These are phyloP conservation scores for Backusella circina DNA, from an alignment of 192 early-diverging fungal genomes.

Conservation along the genomic window DNA sequence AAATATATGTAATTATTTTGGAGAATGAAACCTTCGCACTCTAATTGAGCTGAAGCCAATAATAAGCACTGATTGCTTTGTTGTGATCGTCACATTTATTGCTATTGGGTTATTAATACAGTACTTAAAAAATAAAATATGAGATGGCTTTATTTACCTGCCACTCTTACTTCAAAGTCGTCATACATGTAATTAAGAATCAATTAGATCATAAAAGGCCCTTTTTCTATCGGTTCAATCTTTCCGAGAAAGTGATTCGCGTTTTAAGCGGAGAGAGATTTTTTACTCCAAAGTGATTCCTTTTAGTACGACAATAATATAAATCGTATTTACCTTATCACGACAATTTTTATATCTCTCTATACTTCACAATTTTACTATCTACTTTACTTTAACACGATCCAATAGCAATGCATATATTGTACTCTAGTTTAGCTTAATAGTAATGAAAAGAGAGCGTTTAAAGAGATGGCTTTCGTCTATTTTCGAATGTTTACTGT, in stretches of 20 bases:
- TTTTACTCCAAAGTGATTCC: neutral
- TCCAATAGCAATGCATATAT: neutral
- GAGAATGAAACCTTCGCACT: neutral
- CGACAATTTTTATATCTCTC: neutral
- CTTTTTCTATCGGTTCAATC: neutral
- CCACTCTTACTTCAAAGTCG: neutral
- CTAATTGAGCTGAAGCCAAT: neutral
- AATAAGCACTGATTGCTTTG: neutral
- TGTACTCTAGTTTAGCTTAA: neutral
- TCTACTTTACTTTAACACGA: neutral
- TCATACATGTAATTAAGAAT: neutral
- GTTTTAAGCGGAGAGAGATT: neutral
- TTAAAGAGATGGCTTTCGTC: no score
- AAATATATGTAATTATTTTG: neutral
- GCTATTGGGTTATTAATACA: neutral
- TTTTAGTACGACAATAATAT: neutral
- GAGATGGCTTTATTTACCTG: neutral
- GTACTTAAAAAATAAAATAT: neutral
- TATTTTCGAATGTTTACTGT: neutral
- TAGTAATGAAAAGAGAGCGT: neutral
- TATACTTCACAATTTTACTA: neutral
- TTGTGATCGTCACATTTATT: neutral
- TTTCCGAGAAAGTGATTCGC: slow-evolving; percentile 1
- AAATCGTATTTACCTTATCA: neutral
- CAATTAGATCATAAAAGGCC: neutral